phyloP scores from a whole-genome alignment of 2,329 filamentous ascomycete species.

The Diaporthe capsici region DNA sequence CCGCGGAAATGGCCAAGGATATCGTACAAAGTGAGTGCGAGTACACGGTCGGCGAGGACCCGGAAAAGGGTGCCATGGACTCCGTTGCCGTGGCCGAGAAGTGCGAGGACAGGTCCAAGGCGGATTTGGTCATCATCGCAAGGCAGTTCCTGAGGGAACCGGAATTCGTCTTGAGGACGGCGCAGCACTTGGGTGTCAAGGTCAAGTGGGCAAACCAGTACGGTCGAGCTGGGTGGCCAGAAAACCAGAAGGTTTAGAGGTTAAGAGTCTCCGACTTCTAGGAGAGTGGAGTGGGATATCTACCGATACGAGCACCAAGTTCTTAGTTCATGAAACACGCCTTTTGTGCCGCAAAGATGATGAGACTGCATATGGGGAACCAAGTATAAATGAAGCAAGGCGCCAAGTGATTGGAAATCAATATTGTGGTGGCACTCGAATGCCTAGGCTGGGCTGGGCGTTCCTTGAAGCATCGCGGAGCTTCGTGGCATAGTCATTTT shows the following conservation, averaged over 20 bases:
- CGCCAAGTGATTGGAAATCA: not conserved
- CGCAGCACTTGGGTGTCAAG: slow-evolving; percentile 78
- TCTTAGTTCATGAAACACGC: no score
- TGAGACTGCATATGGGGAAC: not conserved
- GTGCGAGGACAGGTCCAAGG: slow-evolving; percentile 58
- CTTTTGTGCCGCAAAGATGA: not conserved
- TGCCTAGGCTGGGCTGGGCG: not conserved
- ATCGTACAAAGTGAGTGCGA: slow-evolving; percentile 63
- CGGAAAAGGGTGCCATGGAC: slow-evolving; percentile 48
- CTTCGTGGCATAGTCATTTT: not conserved
- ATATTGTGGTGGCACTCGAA: not conserved
- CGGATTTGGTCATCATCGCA: slow-evolving; percentile 81
- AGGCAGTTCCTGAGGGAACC: slow-evolving; percentile 88
- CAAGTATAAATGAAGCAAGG: not conserved
- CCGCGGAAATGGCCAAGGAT: slow-evolving; percentile 75
- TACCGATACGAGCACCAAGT: not conserved
- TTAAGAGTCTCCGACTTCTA: not conserved
- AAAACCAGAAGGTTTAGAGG: slow-evolving; percentile 40
- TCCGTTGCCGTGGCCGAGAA: slow-evolving; percentile 49
- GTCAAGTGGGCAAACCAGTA: slow-evolving; percentile 82
- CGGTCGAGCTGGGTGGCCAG: slow-evolving; percentile 51
- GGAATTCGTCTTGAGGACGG: slow-evolving; percentile 80
- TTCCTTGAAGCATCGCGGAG: not conserved
- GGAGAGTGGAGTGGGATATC: not conserved
- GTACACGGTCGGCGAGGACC: slow-evolving; percentile 56